A percentile compares a stretch with the other conserved stretches of the same genome.
These are phyloP conservation scores for Pythium aristosporum DNA, from an alignment of 352 stramenopile genomes.

Conservation along the genomic window DNA sequence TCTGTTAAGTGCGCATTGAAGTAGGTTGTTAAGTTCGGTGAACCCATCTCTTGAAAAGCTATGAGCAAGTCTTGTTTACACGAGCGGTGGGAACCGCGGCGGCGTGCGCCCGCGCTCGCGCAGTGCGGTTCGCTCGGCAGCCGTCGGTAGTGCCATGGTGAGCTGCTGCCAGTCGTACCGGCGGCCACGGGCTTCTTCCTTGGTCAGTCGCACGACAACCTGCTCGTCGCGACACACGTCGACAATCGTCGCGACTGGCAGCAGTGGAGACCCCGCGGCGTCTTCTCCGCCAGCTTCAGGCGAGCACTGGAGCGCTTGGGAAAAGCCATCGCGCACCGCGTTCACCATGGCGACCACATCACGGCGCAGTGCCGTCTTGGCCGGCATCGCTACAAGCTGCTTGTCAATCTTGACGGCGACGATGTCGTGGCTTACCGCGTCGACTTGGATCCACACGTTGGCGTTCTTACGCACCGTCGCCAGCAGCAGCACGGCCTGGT, in stretches of 20 bases:
- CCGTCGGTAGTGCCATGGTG: constrained; percentile 32
- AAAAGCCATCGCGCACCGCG: constrained; percentile 50
- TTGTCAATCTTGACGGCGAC: constrained; percentile 63
- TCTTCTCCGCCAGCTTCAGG: constrained; percentile 14
- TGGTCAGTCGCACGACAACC: constrained; percentile 45
- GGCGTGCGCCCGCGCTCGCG: constrained; percentile 6
- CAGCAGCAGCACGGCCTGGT: constrained; percentile 54
- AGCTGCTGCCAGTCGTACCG: constrained; percentile 54
- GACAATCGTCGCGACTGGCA: constrained; percentile 34
- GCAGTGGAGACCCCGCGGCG: constrained; percentile 4
- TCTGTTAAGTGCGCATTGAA: neutral
- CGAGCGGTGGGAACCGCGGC: constrained; percentile 19
- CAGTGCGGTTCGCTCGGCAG: constrained; percentile 1
- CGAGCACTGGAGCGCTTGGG: constrained; percentile 40
- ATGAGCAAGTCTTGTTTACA: constrained; percentile 6
- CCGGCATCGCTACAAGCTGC: constrained; percentile 46
- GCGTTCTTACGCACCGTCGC: constrained; percentile 21
- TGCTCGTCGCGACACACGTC: constrained; percentile 36
- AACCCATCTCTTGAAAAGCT: no score
- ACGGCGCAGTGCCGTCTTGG: constrained; percentile 44
- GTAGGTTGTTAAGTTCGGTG: neutral
- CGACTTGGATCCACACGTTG: constrained; percentile 73
- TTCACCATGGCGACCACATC: constrained; percentile 49
- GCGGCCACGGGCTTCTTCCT: constrained; percentile 28
- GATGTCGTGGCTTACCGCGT: constrained; percentile 46